A percentile compares a stretch with the other conserved stretches of the same genome.
These are phyloP conservation scores for Sporothrix humicola DNA, from an alignment of 2,329 filamentous ascomycete species.

Conservation along the genomic window DNA sequence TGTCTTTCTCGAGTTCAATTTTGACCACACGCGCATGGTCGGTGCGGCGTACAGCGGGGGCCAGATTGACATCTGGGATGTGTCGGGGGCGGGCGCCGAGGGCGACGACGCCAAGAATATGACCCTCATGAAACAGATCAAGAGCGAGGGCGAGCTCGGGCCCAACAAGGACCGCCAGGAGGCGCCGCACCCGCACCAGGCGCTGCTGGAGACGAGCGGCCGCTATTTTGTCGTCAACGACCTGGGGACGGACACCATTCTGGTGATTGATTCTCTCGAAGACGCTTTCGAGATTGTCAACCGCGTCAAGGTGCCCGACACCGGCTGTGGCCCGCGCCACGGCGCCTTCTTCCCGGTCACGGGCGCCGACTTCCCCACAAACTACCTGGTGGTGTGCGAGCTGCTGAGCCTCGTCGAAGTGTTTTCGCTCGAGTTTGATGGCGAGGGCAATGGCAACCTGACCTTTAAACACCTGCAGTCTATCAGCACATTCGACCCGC, in stretches of 20 bases:
- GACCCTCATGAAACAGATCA: constrained; percentile 49
- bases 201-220: constrained; percentile 55
- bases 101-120: constrained; percentile 41
- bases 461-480: constrained; percentile 47
- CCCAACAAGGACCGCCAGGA: constrained; percentile 46
- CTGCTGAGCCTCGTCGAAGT: constrained; percentile 52
- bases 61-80: constrained; percentile 55
- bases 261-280: constrained; percentile 53
- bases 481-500: constrained; percentile 51
- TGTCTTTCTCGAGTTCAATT: constrained; percentile 56
- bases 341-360: constrained; percentile 53
- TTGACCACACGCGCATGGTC: constrained; percentile 52
- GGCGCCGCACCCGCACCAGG: constrained; percentile 54
- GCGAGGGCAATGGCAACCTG: constrained; percentile 42
- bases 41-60: constrained; percentile 52
- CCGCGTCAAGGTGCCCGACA: constrained; percentile 44
- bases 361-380: constrained; percentile 46
- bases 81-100: constrained; percentile 37
- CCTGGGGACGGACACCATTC: constrained; percentile 56
- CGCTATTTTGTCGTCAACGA: constrained; percentile 57
- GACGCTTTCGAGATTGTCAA: constrained; percentile 50
- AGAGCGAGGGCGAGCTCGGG: constrained; percentile 45
- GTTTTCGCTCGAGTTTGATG: constrained; percentile 50
- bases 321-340: constrained; percentile 57
- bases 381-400: constrained; percentile 57